Base-by-base conservation (phyloP, 495 filamentous ascomycete species). In the Trypethelium eluteriae region DNA sequence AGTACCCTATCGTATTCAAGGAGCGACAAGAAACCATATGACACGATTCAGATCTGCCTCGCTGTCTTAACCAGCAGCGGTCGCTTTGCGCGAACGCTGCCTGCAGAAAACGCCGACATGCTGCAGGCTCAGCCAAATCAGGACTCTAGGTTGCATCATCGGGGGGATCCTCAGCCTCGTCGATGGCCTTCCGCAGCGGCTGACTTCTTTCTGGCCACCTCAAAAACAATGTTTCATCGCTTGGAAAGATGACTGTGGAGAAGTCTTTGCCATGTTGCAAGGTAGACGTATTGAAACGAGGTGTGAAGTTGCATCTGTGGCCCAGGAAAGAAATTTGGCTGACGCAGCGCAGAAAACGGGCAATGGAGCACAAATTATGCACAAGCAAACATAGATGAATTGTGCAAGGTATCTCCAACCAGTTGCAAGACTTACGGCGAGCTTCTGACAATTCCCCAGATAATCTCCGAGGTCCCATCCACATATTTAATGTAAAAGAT, bases 341-440 rank as follows among this genome's bases (percentile, higher is more conserved):
- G 32, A 59, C 32, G 36, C 25, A 2, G 7, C 36, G 36, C 32
- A 59, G 53, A 59, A 59, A 59, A 59, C 6, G 53, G 53, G 2
- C 34, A 7, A 59, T 59, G 53, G 53, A 59, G 53, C 32, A 59
- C 53, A 36, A 59, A 3, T 59, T 59, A 36, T 59, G 53, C 53
- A 35, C 4, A 36, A 36, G 18, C 32, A 36, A 36, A 32, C 53
- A 59, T 59, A 36, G 53, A 59, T 36, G 53, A 59, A 36, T 36
- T 59, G 36, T 59, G 53, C 53, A 34, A 59, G 18, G 53, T 59
- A 59, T 36, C 12, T 36, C 32, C 18, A 34, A n/a, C 14, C 6
- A 14, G 14, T 35, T 6, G 36, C 32, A 18, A 14, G 1, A 36
- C 25, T 36, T 2, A 7, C 9, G 3, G 32, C 14, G 5, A 10